Base-by-base conservation (phyloP, 805 yeast species). In the Hanseniaspora valbyensis region DNA sequence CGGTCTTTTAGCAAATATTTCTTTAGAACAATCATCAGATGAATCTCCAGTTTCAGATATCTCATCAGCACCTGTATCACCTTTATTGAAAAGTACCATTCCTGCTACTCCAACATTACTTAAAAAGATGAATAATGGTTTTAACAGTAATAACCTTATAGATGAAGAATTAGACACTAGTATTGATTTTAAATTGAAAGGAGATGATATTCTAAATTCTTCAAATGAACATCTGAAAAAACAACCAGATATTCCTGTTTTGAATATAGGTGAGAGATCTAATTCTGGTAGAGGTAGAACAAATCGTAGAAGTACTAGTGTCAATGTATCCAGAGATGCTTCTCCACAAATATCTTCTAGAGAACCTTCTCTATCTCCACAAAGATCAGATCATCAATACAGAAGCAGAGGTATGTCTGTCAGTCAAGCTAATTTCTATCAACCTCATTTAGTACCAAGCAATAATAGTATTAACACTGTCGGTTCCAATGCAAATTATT, bases 371-470 rank as follows among this genome's bases (percentile, higher is more conserved):
- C 30, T 40, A 4, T 48, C 51, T 13, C 51, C 51, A 2, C 51
- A 48, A 39, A 48, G 51, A 48, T 48, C 51, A 2, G 5, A 25
- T 10, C 10, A 45, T 33, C 26, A 52, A 52, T 41, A 62, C 59
- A 42, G 63, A 57, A 45, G 52, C 48, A 32, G 65, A 60, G 52
- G 52, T 55, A 33, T 56, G 56, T 48, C 51, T 24, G 51, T 48
- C 4, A 48, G 51, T 40, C 51, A 48, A 25, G 45, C 51, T 9
- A 48, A 48, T n/a, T 48, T 40, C 40, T 21, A 36, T 40, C 44
- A 48, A 9, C 44, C 51, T 5, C 44, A 33, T 8, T 26, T 34
- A 52, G 52, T 33, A 55, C 57, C 12, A 52, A 59, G 44, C 14
- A 37, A 10, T n/a, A n/a, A n/a, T n/a, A n/a, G n/a, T n/a, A n/a